phyloP scores from a whole-genome alignment of 2,329 filamentous ascomycete species.

The Colletotrichum simmondsii region DNA sequence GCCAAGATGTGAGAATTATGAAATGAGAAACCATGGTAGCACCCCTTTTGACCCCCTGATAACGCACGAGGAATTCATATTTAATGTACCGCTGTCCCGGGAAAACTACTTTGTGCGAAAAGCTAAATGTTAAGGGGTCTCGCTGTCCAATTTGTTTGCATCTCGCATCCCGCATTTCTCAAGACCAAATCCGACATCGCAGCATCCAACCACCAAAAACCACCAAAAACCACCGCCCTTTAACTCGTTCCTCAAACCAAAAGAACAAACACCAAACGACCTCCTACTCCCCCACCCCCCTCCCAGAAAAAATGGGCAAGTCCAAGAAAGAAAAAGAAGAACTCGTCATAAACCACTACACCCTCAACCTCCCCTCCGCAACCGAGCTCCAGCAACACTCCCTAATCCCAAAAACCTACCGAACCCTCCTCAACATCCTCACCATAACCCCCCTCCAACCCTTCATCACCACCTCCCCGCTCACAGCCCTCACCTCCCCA shows the following conservation, averaged over 20 bases:
- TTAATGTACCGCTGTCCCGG: too few relatives aligned
- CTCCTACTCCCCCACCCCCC: too few relatives aligned
- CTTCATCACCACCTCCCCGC: slow-evolving; percentile 17
- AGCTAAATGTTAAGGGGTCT: background rate
- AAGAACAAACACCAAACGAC: too few relatives aligned
- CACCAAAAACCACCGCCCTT: background rate
- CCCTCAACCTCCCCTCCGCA: background rate
- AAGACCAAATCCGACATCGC: background rate
- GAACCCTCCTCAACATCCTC: slow-evolving; percentile 9
- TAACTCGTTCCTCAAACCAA: too few relatives aligned
- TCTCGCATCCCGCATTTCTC: background rate
- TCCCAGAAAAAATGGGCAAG: too few relatives aligned
- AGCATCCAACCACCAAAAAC: background rate
- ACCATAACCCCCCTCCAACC: slow-evolving; percentile 6
- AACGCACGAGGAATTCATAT: background rate
- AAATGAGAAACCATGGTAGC: too few relatives aligned
- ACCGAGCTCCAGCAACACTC: background rate
- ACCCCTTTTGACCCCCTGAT: too few relatives aligned
- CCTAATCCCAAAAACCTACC: slow-evolving; percentile 11
- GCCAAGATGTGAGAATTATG: too few relatives aligned
- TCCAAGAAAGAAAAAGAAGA: accelerated
- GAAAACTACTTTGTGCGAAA: too few relatives aligned
- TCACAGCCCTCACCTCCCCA: slow-evolving; percentile 11
- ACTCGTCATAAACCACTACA: background rate
- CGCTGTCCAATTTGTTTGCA: too few relatives aligned